Conservation (phyloP, 306 rosid genomes). For the Gleditsia sinensis region DNA sequence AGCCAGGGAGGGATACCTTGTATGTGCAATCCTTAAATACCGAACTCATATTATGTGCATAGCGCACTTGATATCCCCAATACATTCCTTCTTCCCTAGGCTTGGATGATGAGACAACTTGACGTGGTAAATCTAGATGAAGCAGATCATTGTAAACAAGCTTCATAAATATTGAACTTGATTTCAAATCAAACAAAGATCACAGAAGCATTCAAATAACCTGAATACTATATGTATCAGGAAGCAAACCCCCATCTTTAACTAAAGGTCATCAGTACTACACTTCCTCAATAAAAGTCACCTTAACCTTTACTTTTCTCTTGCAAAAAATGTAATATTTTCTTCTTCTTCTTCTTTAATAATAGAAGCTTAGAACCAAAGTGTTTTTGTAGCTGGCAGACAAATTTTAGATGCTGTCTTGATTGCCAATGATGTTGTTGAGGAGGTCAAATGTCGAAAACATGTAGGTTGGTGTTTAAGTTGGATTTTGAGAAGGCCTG, state of each 20-base stretch:
- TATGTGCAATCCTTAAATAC: slow-evolving; percentile 64
- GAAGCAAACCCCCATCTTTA: slow-evolving; percentile 7
- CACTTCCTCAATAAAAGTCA: not conserved
- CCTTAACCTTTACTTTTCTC: slow-evolving; percentile 10
- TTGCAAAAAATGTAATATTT: not conserved
- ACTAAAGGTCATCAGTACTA: not conserved
- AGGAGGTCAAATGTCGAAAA: too few relatives aligned
- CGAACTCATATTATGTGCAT: slow-evolving; percentile 74
- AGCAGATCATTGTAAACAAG: slow-evolving; percentile 35
- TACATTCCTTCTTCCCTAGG: slow-evolving; percentile 86
- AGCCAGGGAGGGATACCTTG: slow-evolving; percentile 53
- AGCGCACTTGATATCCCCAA: slow-evolving; percentile 98
- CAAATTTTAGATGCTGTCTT: too few relatives aligned
- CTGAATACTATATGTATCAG: slow-evolving; percentile 11
- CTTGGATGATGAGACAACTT: slow-evolving; percentile 70
- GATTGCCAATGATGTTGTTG: too few relatives aligned
- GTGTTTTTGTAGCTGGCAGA: too few relatives aligned
- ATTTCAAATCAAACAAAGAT: not conserved
- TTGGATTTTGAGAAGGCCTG: too few relatives aligned
- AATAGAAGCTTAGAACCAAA: not conserved
- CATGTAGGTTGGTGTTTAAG: too few relatives aligned
- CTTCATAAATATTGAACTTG: not conserved
- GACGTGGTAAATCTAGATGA: slow-evolving; percentile 58
- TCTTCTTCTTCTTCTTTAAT: not conserved
- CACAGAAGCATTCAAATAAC: slow-evolving; percentile 1